phyloP scores from a whole-genome alignment of 2,329 filamentous ascomycete species.

The Venturia effusa region DNA sequence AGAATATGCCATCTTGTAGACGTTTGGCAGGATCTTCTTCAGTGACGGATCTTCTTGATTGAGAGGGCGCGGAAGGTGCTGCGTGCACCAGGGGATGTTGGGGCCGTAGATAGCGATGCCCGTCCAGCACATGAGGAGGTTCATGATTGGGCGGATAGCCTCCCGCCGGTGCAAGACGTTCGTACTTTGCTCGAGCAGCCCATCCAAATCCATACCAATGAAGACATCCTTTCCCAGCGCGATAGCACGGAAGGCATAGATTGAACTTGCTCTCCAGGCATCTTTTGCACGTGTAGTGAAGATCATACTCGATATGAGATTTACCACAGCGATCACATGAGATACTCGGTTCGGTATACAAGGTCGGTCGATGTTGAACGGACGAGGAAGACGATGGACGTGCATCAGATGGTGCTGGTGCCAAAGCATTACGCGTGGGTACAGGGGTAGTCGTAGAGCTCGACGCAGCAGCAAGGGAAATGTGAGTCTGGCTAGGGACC shows the following conservation, averaged over 20 bases:
- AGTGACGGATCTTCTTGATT: conserved; percentile 19
- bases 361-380: conserved; percentile 16
- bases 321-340: conserved; percentile 61
- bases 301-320: conserved; percentile 66
- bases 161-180: conserved; percentile 29
- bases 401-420: conserved; percentile 12
- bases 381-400: conserved; percentile 17
- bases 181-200: conserved; percentile 57
- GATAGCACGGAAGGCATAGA: conserved; percentile 73
- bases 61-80: conserved; percentile 15
- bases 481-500: background rate
- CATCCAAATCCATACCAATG: conserved; percentile 85
- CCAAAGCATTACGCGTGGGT: conserved; percentile 13
- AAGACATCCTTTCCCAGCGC: conserved; percentile 62
- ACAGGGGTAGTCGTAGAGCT: background rate
- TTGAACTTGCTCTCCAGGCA: conserved; percentile 66
- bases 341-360: conserved; percentile 61
- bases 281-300: conserved; percentile 71
- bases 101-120: conserved; percentile 32
- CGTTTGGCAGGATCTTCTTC: conserved; percentile 56
- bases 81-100: conserved; percentile 17
- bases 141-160: conserved; percentile 32
- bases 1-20: conserved; percentile 74
- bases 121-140: conserved; percentile 41
- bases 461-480: background rate